phyloP scores from a whole-genome alignment of 441 rosid genomes.

The Arabidopsis hybrid region DNA sequence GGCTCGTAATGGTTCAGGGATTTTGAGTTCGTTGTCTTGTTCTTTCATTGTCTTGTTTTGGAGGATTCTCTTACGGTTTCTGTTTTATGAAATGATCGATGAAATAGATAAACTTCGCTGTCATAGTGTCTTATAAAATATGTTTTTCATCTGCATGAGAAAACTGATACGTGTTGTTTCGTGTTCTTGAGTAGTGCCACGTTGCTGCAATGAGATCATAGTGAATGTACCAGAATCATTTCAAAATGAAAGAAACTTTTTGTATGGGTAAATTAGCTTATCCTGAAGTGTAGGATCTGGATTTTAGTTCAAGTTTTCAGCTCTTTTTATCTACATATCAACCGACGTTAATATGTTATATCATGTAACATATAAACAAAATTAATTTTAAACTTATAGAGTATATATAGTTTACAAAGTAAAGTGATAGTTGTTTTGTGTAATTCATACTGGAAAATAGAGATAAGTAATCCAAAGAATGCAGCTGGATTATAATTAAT shows the following conservation, averaged over 20 bases:
- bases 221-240: slow-evolving; percentile 27
- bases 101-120: slow-evolving; percentile 28
- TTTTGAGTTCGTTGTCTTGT: slow-evolving; percentile 22
- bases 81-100: slow-evolving; percentile 5
- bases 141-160: slow-evolving; percentile 31
- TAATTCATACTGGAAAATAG: no score
- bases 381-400: no score
- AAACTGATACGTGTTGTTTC: slow-evolving; percentile 39
- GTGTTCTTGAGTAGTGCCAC: slow-evolving; percentile 37
- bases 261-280: background rate
- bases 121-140: background rate
- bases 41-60: slow-evolving; percentile 27
- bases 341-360: no score
- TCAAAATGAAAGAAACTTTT: background rate
- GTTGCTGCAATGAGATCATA: slow-evolving; percentile 39
- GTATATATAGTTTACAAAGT: no score
- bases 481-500: no score
- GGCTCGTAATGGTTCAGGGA: slow-evolving; percentile 50
- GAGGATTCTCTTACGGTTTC: slow-evolving; percentile 18
- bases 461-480: no score
- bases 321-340: background rate
- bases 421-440: no score
- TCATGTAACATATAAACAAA: background rate
- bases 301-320: slow-evolving; percentile 8
- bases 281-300: slow-evolving; percentile 28